Evolutionary conservation across 805 yeast species (phyloP), one percentile per base, ranked within the genome.

Genomic region (Yarrowia sp.): DNA sequence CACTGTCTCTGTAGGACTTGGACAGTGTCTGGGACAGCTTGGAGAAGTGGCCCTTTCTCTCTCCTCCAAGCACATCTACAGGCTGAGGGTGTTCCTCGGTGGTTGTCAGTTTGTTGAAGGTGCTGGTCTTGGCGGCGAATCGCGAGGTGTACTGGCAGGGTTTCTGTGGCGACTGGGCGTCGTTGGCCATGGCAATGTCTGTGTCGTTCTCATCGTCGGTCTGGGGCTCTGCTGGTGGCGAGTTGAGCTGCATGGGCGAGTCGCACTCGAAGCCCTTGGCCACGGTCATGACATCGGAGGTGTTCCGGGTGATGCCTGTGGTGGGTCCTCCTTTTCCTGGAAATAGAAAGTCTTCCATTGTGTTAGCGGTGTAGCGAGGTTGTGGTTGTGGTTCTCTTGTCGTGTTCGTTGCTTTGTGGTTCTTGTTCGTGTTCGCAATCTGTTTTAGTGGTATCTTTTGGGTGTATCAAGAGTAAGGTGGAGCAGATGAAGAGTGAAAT

Each of bases 161-260:
- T 19, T 59, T 32, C 16, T 59, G 50, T 32, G 65, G 65, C 52
- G 52, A 35, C 42, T 26, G 41, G 0, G 40, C 19, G 38, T 56
- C 63, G 48, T 26, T 41, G 32, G 32, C 32, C 32, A 26, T 26
- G 32, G 32, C 32, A 46, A 55, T 40, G 22, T 41, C 38, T n/a
- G 38, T 56, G 48, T 59, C 52, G 43, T 45, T 26, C 14, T 43
- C 50, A 35, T 59, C 63, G 40, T 56, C 63, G 15, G 63, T 41
- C 48, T 56, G 65, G 32, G 65, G 65, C 42, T 59, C 65, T 1
- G 50, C 65, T 32, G 65, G 65, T 12, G 65, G 65, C 42, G 65
- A 59, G 65, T 59, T 59, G 52, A 59, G 65, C 41, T 59, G 50
- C 65, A 59, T 59, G 50, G 65, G 65, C 65, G 65, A 59, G 65